phyloP scores from a whole-genome alignment of 2,329 filamentous ascomycete species.

The Colletotrichum tofieldiae region DNA sequence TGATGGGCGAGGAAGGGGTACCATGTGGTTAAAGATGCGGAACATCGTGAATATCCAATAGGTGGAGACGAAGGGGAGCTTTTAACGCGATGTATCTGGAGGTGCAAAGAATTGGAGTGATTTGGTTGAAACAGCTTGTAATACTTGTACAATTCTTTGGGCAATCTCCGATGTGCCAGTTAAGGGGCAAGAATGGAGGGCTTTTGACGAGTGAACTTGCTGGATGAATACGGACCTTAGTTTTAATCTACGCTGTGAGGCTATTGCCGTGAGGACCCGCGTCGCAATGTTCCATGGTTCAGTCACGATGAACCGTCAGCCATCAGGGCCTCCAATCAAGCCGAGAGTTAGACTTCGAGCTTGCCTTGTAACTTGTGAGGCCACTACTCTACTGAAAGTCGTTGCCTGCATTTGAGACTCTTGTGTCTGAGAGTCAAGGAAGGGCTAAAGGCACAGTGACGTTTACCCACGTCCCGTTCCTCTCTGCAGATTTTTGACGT shows the following conservation, averaged over 20 bases:
- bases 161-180: neutral
- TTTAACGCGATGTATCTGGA: neutral
- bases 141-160: too few relatives aligned
- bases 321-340: neutral
- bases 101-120: too few relatives aligned
- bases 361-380: neutral
- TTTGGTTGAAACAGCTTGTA: neutral
- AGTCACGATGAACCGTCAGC: neutral
- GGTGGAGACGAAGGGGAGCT: neutral
- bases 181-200: neutral
- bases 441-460: neutral
- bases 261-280: neutral
- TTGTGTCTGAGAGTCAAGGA: neutral
- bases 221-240: neutral
- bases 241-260: neutral
- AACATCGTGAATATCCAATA: neutral
- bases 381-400: too few relatives aligned
- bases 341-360: fast-evolving
- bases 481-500: neutral
- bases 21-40: neutral
- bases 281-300: neutral
- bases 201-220: neutral
- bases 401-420: neutral
- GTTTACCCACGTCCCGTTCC: neutral
- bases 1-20: neutral